Percentiles rank a stretch among this genome's conserved stretches.
Conservation (phyloP, 208 protist species). For the Sergeia podlipaevii region DNA sequence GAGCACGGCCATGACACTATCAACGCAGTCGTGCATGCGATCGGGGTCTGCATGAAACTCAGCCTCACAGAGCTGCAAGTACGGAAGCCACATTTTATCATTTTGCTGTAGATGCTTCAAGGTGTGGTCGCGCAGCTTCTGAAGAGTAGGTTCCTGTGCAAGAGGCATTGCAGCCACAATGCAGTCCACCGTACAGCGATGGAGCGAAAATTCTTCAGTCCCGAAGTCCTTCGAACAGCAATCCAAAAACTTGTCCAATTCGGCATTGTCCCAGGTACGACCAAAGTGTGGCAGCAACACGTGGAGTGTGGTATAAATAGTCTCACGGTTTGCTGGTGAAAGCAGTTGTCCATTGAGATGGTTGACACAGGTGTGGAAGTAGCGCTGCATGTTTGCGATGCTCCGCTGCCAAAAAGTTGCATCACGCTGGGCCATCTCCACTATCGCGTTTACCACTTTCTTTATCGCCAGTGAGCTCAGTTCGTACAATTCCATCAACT, state of each 20-base stretch:
- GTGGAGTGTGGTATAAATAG: constrained; percentile 24
- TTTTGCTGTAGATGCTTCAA: neutral
- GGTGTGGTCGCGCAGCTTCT: neutral
- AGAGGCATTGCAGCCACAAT: no score
- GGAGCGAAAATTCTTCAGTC: no score
- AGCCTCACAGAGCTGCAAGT: constrained; percentile 26
- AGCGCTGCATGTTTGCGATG: constrained; percentile 7
- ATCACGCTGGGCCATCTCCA: constrained; percentile 26
- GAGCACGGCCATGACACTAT: constrained; percentile 11
- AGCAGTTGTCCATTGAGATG: constrained; percentile 4
- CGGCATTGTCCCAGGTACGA: constrained; percentile 4
- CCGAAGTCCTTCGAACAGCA: constrained; percentile 15
- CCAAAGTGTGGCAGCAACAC: constrained; percentile 22
- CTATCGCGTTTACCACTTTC: constrained; percentile 29
- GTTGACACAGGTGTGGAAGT: constrained; percentile 3
- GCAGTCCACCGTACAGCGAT: no score
- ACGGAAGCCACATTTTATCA: constrained; percentile 15
- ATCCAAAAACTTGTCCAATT: constrained; percentile 1
- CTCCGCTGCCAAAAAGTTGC: constrained; percentile 39
- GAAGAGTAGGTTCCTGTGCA: no score
- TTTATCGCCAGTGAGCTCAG: constrained; percentile 44
- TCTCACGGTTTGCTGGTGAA: constrained; percentile 13
- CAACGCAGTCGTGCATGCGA: constrained; percentile 8
- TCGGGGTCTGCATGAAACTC: constrained; percentile 15
- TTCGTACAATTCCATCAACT: constrained; percentile 28